Evolutionary conservation across 2,329 filamentous ascomycete species (phyloP).

Genomic region (Verticillium isaacii): DNA sequence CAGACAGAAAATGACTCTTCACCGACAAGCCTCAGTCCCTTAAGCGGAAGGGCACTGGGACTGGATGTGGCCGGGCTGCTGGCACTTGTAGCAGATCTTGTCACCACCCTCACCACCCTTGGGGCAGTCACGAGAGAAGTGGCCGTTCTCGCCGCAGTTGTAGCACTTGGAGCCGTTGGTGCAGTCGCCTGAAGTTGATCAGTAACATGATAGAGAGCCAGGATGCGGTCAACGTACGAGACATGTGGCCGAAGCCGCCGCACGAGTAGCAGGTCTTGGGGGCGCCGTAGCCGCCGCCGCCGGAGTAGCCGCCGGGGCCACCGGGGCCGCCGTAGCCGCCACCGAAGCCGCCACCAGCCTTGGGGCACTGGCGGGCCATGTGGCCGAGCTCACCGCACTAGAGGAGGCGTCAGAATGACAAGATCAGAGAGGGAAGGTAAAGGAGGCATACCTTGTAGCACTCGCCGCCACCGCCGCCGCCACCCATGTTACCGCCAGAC

Average conservation of each 20-base stretch:
- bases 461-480: conserved; percentile 51
- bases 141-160: conserved; percentile 93
- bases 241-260: conserved; percentile 95
- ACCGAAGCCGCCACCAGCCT: conserved; percentile 48
- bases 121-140: conserved; percentile 93
- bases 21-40: conserved; percentile 16
- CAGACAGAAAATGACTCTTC: conserved; percentile 10
- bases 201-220: neutral
- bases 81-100: conserved; percentile 98
- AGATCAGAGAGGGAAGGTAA: neutral
- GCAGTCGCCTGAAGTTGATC: conserved; percentile 64
- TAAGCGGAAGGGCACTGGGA: conserved; percentile 84
- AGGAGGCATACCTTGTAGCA: conserved; percentile 72
- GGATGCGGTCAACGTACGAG: conserved; percentile 51
- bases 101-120: conserved; percentile 82
- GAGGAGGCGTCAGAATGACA: conserved; percentile 6
- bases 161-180: conserved; percentile 99
- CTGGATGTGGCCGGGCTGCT: conserved; percentile 83
- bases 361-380: conserved; percentile 87
- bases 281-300: conserved; percentile 43
- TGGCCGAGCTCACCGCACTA: conserved; percentile 91
- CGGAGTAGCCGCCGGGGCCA: conserved; percentile 42
- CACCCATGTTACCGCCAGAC: conserved; percentile 41
- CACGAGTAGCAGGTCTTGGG: conserved; percentile 97
- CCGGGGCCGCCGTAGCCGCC: conserved; percentile 39